Evolutionary conservation across 2,329 filamentous ascomycete genomes (phyloP).

Genomic region (Paraphaeosphaeria sporulosa): DNA sequence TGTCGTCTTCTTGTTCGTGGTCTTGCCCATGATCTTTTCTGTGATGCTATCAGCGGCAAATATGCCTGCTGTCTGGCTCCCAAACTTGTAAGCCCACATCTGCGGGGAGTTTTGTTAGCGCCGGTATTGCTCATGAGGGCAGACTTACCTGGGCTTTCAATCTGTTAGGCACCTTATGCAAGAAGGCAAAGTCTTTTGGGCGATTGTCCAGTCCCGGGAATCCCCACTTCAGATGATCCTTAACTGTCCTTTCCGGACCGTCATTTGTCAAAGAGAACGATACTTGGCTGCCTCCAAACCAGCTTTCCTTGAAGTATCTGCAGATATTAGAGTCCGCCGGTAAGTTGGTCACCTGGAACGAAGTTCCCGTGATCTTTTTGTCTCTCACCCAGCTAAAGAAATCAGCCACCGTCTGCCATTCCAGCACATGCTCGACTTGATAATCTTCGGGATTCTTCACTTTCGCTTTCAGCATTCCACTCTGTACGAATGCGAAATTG

Average conservation of each 20-base stretch:
- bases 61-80: too few relatives aligned
- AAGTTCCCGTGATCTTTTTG: neutral
- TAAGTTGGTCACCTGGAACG: too few relatives aligned
- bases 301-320: too few relatives aligned
- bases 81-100: too few relatives aligned
- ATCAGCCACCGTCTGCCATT: constrained; percentile 16
- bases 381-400: constrained; percentile 15
- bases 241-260: neutral
- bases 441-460: constrained; percentile 5
- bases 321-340: too few relatives aligned
- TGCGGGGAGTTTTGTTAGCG: too few relatives aligned
- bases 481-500: neutral
- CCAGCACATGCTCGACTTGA: constrained; percentile 17
- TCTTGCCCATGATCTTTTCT: too few relatives aligned
- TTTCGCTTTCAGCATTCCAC: constrained; percentile 1
- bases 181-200: neutral
- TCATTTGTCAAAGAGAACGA: too few relatives aligned
- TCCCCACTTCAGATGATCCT: neutral
- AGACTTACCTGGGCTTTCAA: neutral
- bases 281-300: too few relatives aligned
- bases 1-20: neutral
- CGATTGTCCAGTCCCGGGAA: neutral
- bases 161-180: neutral
- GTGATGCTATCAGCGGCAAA: too few relatives aligned
- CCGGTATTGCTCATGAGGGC: too few relatives aligned